Conservation (phyloP, 2,329 filamentous ascomycete genomes). For the Tolypocladium tropicale region DNA sequence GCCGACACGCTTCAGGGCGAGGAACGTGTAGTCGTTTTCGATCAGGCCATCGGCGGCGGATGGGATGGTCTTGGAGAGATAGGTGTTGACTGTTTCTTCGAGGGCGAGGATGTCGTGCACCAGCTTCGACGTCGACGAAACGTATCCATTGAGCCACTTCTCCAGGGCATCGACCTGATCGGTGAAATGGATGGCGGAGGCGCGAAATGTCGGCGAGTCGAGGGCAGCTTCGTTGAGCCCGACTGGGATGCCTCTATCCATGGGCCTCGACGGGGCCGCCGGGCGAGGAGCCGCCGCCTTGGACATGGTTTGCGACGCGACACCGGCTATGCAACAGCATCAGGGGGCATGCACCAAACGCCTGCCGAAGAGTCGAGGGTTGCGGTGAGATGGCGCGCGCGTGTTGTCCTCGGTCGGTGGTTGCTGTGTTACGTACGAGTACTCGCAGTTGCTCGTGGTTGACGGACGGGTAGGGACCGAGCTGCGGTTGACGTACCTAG, state of each 20-base stretch:
- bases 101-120: constrained; percentile 57
- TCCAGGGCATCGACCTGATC: constrained; percentile 90
- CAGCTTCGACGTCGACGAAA: constrained; percentile 42
- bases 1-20: constrained; percentile 74
- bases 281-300: constrained; percentile 10
- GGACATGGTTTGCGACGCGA: constrained; percentile 8
- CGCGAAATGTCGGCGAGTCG: constrained; percentile 92
- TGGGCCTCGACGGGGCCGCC: constrained; percentile 8
- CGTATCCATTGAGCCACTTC: constrained; percentile 69
- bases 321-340: constrained; percentile 2
- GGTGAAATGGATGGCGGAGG: constrained; percentile 73
- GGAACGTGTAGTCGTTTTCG: constrained; percentile 88
- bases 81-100: constrained; percentile 69
- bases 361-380: background rate
- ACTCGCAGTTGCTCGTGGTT: too few relatives aligned
- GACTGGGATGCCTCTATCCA: constrained; percentile 52
- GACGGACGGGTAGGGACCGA: too few relatives aligned
- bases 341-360: background rate
- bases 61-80: constrained; percentile 67
- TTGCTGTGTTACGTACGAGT: background rate
- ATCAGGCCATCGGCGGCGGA: constrained; percentile 73
- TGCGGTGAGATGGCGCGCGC: background rate
- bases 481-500: too few relatives aligned
- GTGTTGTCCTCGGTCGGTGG: background rate
- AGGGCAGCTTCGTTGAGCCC: constrained; percentile 88